Evolutionary conservation across 2,329 filamentous ascomycete genomes (phyloP).

Genomic region (Allantophomopsis cytisporea): DNA sequence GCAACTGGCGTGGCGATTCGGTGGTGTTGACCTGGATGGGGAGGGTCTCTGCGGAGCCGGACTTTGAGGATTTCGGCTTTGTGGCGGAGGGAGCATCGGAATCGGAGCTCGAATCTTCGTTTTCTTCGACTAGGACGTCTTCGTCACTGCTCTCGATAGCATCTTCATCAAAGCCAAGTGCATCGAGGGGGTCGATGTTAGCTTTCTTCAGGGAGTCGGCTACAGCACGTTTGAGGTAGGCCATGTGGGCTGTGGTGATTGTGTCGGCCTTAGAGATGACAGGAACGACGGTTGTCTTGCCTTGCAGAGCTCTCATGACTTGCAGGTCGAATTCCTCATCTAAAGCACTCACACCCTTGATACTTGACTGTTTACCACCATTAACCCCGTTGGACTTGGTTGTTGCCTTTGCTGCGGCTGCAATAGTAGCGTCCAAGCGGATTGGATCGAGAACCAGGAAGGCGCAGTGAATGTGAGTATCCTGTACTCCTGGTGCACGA

Average conservation of each 20-base stretch:
- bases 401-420: conserved; percentile 42
- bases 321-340: conserved; percentile 87
- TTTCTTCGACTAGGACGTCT: conserved; percentile 38
- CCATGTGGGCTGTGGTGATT: conserved; percentile 91
- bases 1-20: conserved; percentile 20
- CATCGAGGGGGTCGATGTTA: conserved; percentile 77
- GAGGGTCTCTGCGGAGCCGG: conserved; percentile 19
- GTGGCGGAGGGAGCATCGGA: conserved; percentile 16
- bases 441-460: conserved; percentile 85
- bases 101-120: conserved; percentile 27
- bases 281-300: conserved; percentile 90
- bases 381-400: conserved; percentile 32
- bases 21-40: conserved; percentile 17
- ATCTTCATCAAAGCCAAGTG: conserved; percentile 68
- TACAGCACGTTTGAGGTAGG: conserved; percentile 77
- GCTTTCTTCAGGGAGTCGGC: conserved; percentile 79
- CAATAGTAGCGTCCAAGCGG: conserved; percentile 72
- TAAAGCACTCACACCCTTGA: conserved; percentile 49
- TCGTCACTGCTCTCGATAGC: conserved; percentile 43
- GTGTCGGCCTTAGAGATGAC: conserved; percentile 96
- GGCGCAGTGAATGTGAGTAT: conserved; percentile 94
- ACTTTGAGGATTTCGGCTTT: not conserved
- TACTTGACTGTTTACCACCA: conserved; percentile 27
- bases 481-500: conserved; percentile 79
- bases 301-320: conserved; percentile 73